A percentile compares a stretch with the other conserved stretches of the same genome.
These are phyloP conservation scores for Alloteropsis semialata DNA, from an alignment of 176 grass and related monocot species.

Conservation along the genomic window DNA sequence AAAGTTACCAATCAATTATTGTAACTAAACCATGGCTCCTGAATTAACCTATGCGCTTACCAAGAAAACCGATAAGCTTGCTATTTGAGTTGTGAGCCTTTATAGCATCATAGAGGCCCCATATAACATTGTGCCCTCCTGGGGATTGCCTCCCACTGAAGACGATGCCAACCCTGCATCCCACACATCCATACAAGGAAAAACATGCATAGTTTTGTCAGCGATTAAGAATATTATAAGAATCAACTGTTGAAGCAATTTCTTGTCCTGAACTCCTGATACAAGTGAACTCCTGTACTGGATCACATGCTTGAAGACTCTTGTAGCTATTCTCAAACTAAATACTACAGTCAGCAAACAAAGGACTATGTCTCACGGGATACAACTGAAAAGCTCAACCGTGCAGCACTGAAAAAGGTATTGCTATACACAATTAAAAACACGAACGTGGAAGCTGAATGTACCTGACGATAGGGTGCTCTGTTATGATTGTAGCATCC, in stretches of 20 bases:
- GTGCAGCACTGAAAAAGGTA: too few relatives aligned
- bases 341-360: neutral
- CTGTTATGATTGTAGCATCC: slow-evolving; percentile 68
- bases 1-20: neutral
- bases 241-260: neutral
- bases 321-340: neutral
- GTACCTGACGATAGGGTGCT: slow-evolving; percentile 68
- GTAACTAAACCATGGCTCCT: neutral
- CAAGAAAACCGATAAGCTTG: slow-evolving; percentile 79
- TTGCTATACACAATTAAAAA: too few relatives aligned
- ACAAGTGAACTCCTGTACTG: neutral
- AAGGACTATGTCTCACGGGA: neutral
- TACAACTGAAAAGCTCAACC: neutral
- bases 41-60: slow-evolving; percentile 31
- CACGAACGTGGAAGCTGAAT: neutral
- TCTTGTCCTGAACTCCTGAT: neutral
- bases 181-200: neutral
- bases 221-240: neutral
- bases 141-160: slow-evolving; percentile 93
- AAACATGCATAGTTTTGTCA: neutral
- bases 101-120: slow-evolving; percentile 79
- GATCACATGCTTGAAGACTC: neutral
- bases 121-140: slow-evolving; percentile 88
- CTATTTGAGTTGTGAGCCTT: slow-evolving; percentile 77
- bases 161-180: slow-evolving; percentile 76